Evolutionary conservation across 2,329 filamentous ascomycete species (phyloP), one percentile per base, ranked within the genome.

Genomic region (Colletotrichum lentis): DNA sequence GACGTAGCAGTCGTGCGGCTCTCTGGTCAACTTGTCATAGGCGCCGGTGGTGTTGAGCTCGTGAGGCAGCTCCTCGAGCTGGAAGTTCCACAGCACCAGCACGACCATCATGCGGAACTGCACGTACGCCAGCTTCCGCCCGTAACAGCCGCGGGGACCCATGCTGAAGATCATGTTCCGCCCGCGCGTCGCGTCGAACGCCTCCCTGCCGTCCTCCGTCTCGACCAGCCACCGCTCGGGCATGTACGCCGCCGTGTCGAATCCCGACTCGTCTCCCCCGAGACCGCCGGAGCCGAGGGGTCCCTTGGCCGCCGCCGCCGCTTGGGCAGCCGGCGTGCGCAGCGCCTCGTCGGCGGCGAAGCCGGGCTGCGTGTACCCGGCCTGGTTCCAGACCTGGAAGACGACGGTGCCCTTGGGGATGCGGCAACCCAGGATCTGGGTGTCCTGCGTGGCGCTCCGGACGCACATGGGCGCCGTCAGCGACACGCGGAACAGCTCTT

Each of bases 131-230:
- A 81, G 64, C 68, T 71, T 76, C 62, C 74, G 75, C 0, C 80
- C 80, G 55, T 76, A 82, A 58, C 80, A 82, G 5, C 76, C 76
- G 5, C 80, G 69, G 4, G 76, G 73, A 0, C 80, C 80, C 12
- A 74, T 57, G 0, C 78, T 77, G 70, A 82, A 82, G 0, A 76
- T 70, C 57, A 80, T 71, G 7, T 68, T 74, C 0, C 78, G 79
- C 0, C 79, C 79, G 1, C 79, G 76, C 37, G 71, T 67, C 1
- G 75, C 56, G 55, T 78, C 74, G 49, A 78, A 80, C 7, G 71
- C 35, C 49, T 70, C 67, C 16, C 53, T 49, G 14, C 56, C 59
- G 14, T 70, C 71, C 11, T 70, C 55, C 3, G 44, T 59, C 64
- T 56, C 39, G 1, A 73, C 47, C 39, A 80, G 73, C 78, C 79